A percentile compares a stretch with the other conserved stretches of the same genome.
Evolutionary conservation across 2,329 filamentous ascomycete genomes (phyloP).

Genomic region (Penicillium sp.): DNA sequence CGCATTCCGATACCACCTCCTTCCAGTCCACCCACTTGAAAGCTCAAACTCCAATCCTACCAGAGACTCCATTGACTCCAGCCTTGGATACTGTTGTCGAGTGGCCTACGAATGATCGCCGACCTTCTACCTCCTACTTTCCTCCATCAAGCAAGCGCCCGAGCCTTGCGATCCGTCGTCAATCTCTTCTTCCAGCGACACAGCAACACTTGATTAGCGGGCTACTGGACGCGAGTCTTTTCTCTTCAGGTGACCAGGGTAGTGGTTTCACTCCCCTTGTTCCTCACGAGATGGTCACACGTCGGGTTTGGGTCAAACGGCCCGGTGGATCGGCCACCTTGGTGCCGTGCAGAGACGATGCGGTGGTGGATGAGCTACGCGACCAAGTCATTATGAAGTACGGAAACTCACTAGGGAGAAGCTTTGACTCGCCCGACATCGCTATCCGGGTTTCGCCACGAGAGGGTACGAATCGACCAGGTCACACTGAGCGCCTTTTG

Average conservation of each 20-base stretch:
- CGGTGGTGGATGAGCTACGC: conserved; percentile 90
- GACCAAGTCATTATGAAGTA: conserved; percentile 93
- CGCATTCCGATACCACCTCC: conserved; percentile 21
- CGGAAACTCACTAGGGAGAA: conserved; percentile 82
- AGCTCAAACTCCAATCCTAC: conserved; percentile 14
- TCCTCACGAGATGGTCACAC: conserved; percentile 36
- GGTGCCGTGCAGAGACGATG: conserved; percentile 79
- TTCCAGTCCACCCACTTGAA: conserved; percentile 18
- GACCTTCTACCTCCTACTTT: conserved; percentile 10
- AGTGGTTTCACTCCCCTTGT: conserved; percentile 16
- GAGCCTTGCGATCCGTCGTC: conserved; percentile 34
- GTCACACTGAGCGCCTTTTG: conserved; percentile 63
- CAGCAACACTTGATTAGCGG: conserved; percentile 39
- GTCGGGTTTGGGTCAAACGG: conserved; percentile 94
- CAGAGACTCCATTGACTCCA: conserved; percentile 23
- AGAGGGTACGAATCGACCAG: conserved; percentile 48
- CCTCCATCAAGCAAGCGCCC: conserved; percentile 29
- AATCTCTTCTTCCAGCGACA: conserved; percentile 39
- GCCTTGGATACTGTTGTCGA: conserved; percentile 30
- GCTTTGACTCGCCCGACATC: conserved; percentile 88
- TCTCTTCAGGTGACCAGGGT: conserved; percentile 22
- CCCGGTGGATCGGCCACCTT: conserved; percentile 81
- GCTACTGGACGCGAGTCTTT: conserved; percentile 29
- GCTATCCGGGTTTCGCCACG: conserved; percentile 73
- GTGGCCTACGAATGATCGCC: conserved; percentile 12